phyloP scores from a whole-genome alignment of 148 eudicot genomes.

The Oxyria digyna region DNA sequence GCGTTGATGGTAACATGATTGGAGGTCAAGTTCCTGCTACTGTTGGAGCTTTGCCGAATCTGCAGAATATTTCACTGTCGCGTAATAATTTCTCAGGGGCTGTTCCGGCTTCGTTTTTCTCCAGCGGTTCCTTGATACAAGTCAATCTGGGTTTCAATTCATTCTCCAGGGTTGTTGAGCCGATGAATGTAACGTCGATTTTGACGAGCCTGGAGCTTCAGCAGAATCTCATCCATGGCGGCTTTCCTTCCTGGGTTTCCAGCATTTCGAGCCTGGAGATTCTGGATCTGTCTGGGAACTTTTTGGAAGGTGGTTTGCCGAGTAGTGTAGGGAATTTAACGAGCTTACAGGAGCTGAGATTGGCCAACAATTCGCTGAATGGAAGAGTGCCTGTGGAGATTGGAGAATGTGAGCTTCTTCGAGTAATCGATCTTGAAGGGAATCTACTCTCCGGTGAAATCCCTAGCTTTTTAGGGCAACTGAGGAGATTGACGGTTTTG shows the following conservation, averaged over 20 bases:
- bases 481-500: slow-evolving; percentile 30
- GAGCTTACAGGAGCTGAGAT: slow-evolving; percentile 38
- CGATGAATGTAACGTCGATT: slow-evolving; percentile 13
- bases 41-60: slow-evolving; percentile 25
- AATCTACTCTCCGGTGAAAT: slow-evolving; percentile 44
- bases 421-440: slow-evolving; percentile 44
- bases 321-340: slow-evolving; percentile 23
- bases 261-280: slow-evolving; percentile 20
- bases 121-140: slow-evolving; percentile 21
- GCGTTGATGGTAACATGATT: slow-evolving; percentile 39
- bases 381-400: slow-evolving; percentile 48
- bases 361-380: slow-evolving; percentile 49
- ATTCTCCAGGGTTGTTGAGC: slow-evolving; percentile 19
- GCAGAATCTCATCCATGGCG: slow-evolving; percentile 37
- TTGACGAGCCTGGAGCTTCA: slow-evolving; percentile 39
- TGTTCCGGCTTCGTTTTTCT: slow-evolving; percentile 29
- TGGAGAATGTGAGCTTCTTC: slow-evolving; percentile 21
- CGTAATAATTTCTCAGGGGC: slow-evolving; percentile 45
- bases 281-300: slow-evolving; percentile 52
- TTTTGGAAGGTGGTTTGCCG: slow-evolving; percentile 33
- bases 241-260: slow-evolving; percentile 41
- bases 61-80: slow-evolving; percentile 43
- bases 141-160: slow-evolving; percentile 44
- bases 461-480: slow-evolving; percentile 38
- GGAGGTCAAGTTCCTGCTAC: slow-evolving; percentile 54